Evolutionary conservation across 108 stramenopile genomes (phyloP).

Genomic region (Pelagomonas calceolata): DNA sequence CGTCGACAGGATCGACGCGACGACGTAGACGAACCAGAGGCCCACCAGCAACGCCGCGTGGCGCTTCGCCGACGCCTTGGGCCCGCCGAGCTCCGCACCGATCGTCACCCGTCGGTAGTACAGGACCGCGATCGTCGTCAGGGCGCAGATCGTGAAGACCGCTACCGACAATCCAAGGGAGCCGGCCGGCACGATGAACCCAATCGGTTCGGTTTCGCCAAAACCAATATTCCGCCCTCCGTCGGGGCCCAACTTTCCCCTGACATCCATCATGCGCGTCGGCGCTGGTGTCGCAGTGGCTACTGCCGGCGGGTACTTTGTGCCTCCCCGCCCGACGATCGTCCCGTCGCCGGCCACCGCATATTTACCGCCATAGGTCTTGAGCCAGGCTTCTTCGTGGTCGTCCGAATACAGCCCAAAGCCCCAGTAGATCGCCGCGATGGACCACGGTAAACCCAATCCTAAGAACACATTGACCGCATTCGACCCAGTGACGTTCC

Average conservation of each 20-base stretch:
- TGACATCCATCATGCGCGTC: neutral
- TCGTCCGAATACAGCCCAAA: neutral
- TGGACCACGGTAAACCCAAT: slow-evolving; percentile 30
- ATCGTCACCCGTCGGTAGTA: slow-evolving; percentile 5
- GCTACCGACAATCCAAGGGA: slow-evolving; percentile 7
- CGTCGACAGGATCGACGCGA: neutral
- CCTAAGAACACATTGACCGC: slow-evolving; percentile 35
- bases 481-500: slow-evolving; percentile 31
- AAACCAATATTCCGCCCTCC: neutral
- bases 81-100: slow-evolving; percentile 29
- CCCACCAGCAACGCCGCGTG: neutral
- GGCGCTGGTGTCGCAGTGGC: slow-evolving; percentile 8
- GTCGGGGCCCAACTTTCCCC: neutral
- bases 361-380: slow-evolving; percentile 1
- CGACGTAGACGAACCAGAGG: slow-evolving; percentile 20
- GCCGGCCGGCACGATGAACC: slow-evolving; percentile 17
- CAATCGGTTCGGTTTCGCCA: neutral
- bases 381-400: neutral
- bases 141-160: slow-evolving; percentile 14
- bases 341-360: slow-evolving; percentile 26
- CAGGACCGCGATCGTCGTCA: slow-evolving; percentile 11
- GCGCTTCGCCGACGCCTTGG: neutral
- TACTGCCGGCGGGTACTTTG: no score
- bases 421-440: slow-evolving; percentile 23
- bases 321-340: slow-evolving; percentile 22